Base-by-base conservation (phyloP, 2,329 filamentous ascomycete genomes). In the Rhynchosporium graminicola region DNA sequence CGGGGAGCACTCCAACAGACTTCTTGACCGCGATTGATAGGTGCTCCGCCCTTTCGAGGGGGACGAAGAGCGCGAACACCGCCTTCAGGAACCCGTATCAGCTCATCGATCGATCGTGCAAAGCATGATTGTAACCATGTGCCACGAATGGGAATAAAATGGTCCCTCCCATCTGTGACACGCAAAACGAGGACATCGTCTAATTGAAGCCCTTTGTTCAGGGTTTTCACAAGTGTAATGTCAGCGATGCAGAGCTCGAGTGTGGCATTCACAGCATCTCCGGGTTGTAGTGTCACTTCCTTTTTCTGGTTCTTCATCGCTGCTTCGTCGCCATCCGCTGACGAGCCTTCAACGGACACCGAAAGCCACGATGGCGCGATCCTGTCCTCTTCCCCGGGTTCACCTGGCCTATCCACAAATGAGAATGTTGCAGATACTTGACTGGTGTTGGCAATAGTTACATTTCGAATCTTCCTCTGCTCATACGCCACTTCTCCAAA, bases 391-490 rank as follows among this genome's bases (percentile, higher is more conserved):
- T 78, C 79, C 1, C 79, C 77, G 1, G 80, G 78, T 1, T 88
- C 86, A 65, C 86, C 87, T 2, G 90, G 88, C 65, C 87, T 87
- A 63, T 92, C 88, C 0, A 93, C 85, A 73, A 99, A 96, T 1
- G 83, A 84, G 71, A 97, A 89, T 0, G 81, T 90, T 0, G 95
- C 93, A 2, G 87, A 76, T 0, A 96, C 91, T 33, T 91, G 83
- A 2, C 95, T 89, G 0, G 95, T 99, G 70, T 99, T 99, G 31
- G 95, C 95, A 60, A 99, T 85, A 0, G 93, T 98, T 48, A 98
- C 74, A 3, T 81, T 84, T 4, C 88, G 83, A 8, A 80, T 82
- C 68, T 89, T 85, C 7, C 81, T 83, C 63, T 88, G 83, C 45
- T 88, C 80, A 70, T 89, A 96, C 2, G 82, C 80, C 1, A 97